Evolutionary conservation across 2,329 filamentous ascomycete species (phyloP).

Genomic region (Fusarium nodosum): DNA sequence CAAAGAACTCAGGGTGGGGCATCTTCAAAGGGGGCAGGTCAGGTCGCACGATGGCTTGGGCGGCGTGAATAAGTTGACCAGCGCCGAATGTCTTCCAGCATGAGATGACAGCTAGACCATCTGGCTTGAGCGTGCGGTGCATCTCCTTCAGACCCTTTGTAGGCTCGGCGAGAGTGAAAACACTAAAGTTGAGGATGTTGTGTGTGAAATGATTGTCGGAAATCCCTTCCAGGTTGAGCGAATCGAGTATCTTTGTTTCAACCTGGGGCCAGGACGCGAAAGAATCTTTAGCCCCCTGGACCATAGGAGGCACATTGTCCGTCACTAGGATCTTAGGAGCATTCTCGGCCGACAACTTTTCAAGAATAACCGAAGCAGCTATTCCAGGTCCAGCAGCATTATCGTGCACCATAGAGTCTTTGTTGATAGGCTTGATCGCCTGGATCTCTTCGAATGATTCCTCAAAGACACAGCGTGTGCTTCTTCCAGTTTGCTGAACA

Average conservation of each 20-base stretch:
- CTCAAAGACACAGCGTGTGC: slow-evolving; percentile 46
- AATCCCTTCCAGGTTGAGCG: slow-evolving; percentile 41
- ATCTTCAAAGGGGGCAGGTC: slow-evolving; percentile 48
- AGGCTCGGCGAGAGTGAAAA: slow-evolving; percentile 49
- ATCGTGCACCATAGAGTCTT: slow-evolving; percentile 51
- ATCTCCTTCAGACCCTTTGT: slow-evolving; percentile 48
- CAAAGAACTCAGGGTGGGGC: slow-evolving; percentile 47
- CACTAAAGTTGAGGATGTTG: slow-evolving; percentile 51
- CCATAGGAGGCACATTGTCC: slow-evolving; percentile 42
- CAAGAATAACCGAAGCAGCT: slow-evolving; percentile 48
- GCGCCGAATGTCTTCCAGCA: slow-evolving; percentile 48
- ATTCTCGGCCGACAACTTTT: slow-evolving; percentile 6
- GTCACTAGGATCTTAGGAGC: slow-evolving; percentile 33
- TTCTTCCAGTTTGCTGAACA: slow-evolving; percentile 49
- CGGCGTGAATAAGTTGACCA: slow-evolving; percentile 46
- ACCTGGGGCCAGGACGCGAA: slow-evolving; percentile 23
- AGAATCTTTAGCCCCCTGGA: slow-evolving; percentile 30
- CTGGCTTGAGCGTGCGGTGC: slow-evolving; percentile 49
- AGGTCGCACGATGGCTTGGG: slow-evolving; percentile 48
- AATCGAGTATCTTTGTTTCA: slow-evolving; percentile 36
- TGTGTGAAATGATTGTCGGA: slow-evolving; percentile 44
- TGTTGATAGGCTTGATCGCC: slow-evolving; percentile 34
- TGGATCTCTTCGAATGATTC: slow-evolving; percentile 36
- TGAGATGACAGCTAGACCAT: slow-evolving; percentile 48
- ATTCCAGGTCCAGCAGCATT: slow-evolving; percentile 54